These are phyloP conservation scores for Pyracantha coccinea DNA, from an alignment of 331 rosid species.

Conservation along the genomic window DNA sequence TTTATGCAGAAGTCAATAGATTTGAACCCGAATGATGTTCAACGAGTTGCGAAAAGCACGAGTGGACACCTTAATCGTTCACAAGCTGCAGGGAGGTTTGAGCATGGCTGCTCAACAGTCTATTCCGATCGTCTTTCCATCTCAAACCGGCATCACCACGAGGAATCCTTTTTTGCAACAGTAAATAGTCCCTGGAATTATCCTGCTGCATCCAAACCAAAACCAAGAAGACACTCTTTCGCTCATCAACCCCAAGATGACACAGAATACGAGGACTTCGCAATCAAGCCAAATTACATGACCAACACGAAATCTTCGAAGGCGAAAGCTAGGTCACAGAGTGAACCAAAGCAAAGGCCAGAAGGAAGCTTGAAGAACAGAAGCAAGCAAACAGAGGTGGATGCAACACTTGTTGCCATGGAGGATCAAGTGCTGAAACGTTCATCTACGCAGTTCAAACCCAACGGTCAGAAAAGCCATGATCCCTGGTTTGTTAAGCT, in stretches of 20 bases:
- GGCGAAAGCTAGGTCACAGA: slow-evolving; percentile 71
- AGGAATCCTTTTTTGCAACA: slow-evolving; percentile 14
- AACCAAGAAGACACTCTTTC: slow-evolving; percentile 20
- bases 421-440: slow-evolving; percentile 31
- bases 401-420: slow-evolving; percentile 1
- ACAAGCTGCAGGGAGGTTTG: slow-evolving; percentile 16
- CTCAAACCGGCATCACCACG: slow-evolving; percentile 25
- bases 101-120: slow-evolving; percentile 17
- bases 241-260: slow-evolving; percentile 23
- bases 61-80: slow-evolving; percentile 41
- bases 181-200: slow-evolving; percentile 33
- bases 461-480: slow-evolving; percentile 21
- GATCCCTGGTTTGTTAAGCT: slow-evolving; percentile 47
- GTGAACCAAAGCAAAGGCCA: slow-evolving; percentile 91
- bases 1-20: slow-evolving; percentile 33
- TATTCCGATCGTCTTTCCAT: slow-evolving; percentile 33
- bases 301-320: slow-evolving; percentile 62
- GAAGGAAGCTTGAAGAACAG: slow-evolving; percentile 20
- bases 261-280: slow-evolving; percentile 15
- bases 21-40: slow-evolving; percentile 27
- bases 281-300: slow-evolving; percentile 60
- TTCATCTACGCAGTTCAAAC: slow-evolving; percentile 27
- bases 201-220: slow-evolving; percentile 17
- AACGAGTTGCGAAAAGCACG: slow-evolving; percentile 29
- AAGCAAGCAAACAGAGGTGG: slow-evolving; percentile 28